phyloP scores from a whole-genome alignment of 805 yeast species.

The Wickerhamomyces alni region DNA sequence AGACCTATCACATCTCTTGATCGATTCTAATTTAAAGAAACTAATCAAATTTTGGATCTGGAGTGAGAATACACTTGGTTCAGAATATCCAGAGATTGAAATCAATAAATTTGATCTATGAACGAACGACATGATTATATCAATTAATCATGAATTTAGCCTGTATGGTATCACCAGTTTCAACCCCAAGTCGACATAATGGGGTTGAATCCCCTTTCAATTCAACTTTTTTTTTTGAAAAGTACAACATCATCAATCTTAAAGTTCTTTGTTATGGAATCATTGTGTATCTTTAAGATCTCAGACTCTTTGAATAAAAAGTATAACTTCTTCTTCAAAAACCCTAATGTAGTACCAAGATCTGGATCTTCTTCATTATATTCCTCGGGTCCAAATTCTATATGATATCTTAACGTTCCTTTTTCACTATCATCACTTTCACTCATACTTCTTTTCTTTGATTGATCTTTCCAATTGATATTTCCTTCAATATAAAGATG shows the following conservation, averaged over 20 bases:
- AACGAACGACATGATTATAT: not conserved
- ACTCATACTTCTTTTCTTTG: not conserved
- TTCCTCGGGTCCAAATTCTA: slow-evolving; percentile 81
- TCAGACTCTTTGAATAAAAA: slow-evolving; percentile 44
- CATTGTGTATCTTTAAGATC: slow-evolving; percentile 6
- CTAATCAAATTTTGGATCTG: slow-evolving; percentile 58
- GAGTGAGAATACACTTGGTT: slow-evolving; percentile 42
- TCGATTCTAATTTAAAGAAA: slow-evolving; percentile 38
- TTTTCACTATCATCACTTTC: slow-evolving; percentile 15
- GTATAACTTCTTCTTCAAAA: slow-evolving; percentile 52
- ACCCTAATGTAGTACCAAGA: slow-evolving; percentile 61
- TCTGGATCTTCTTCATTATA: slow-evolving; percentile 54
- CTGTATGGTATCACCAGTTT: slow-evolving; percentile 44
- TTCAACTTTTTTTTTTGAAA: slow-evolving; percentile 26
- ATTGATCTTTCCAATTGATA: slow-evolving; percentile 16
- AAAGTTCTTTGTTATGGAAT: slow-evolving; percentile 7
- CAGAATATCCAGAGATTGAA: not conserved
- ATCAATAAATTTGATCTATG: slow-evolving; percentile 1
- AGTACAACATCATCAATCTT: slow-evolving; percentile 30
- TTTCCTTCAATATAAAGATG: slow-evolving; percentile 56
- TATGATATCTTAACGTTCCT: slow-evolving; percentile 49
- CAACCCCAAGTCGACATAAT: slow-evolving; percentile 45
- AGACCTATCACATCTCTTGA: slow-evolving; percentile 4
- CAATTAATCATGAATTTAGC: slow-evolving; percentile 17
- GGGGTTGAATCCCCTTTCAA: slow-evolving; percentile 36